These are phyloP conservation scores for Penicillium roqueforti DNA, from an alignment of 495 filamentous ascomycete species.

Conservation along the genomic window DNA sequence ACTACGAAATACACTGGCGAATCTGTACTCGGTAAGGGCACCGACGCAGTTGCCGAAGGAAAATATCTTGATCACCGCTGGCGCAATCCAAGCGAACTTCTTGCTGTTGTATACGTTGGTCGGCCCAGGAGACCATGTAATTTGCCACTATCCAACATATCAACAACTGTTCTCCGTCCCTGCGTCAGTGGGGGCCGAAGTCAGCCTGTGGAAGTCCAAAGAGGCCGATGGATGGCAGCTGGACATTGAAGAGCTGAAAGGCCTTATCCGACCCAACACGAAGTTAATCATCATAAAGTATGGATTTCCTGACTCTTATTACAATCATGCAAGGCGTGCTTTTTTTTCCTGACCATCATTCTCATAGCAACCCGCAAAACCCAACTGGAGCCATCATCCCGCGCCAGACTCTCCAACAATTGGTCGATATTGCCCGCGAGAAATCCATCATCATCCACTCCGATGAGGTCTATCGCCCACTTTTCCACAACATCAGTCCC, in stretches of 20 bases:
- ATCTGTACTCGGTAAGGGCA: conserved; percentile 57
- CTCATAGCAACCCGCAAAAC: conserved; percentile 80
- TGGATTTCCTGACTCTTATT: neutral
- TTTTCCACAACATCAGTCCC: conserved; percentile 73
- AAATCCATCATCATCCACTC: conserved; percentile 64
- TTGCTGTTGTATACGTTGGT: conserved; percentile 70
- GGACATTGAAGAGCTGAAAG: conserved; percentile 61
- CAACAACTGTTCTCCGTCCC: conserved; percentile 82
- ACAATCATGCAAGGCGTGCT: neutral
- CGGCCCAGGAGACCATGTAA: conserved; percentile 78
- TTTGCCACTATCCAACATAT: conserved; percentile 88
- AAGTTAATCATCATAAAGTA: conserved; percentile 69
- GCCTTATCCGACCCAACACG: conserved; percentile 67
- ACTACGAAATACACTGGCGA: conserved; percentile 58
- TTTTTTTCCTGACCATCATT: neutral
- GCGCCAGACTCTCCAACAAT: conserved; percentile 51
- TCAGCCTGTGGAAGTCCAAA: conserved; percentile 73
- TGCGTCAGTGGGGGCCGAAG: conserved; percentile 71
- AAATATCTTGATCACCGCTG: conserved; percentile 72
- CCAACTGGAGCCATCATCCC: conserved; percentile 75
- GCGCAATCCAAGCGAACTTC: conserved; percentile 83
- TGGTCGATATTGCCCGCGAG: conserved; percentile 60
- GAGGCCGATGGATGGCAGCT: conserved; percentile 62
- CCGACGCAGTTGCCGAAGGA: conserved; percentile 52
- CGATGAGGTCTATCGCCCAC: conserved; percentile 84